Evolutionary conservation across 108 stramenopile genomes (phyloP).

Genomic region (Pelagomonas calceolata): DNA sequence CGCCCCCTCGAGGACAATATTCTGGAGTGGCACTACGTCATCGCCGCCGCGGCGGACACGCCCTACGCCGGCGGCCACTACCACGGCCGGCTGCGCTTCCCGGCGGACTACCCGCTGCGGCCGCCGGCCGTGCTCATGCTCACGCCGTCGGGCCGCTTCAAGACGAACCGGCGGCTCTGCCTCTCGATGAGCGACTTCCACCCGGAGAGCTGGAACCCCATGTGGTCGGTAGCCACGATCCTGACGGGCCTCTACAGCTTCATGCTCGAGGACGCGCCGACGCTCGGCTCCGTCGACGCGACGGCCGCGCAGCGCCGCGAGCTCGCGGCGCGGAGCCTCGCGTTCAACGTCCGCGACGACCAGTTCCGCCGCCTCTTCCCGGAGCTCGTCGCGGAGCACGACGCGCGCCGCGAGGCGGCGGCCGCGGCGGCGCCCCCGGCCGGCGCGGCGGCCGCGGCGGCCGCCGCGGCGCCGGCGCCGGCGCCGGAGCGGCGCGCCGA

Average conservation of each 20-base stretch:
- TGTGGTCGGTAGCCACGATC: conserved; percentile 48
- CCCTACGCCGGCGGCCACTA: conserved; percentile 50
- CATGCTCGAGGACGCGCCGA: conserved; percentile 37
- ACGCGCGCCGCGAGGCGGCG: no score
- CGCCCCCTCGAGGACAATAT: background rate
- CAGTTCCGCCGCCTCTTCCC: background rate
- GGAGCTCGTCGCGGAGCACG: background rate
- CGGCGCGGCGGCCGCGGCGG: no score
- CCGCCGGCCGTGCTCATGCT: conserved; percentile 44
- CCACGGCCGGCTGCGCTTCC: conserved; percentile 43
- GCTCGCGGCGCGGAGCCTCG: conserved; percentile 24
- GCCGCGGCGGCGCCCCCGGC: no score
- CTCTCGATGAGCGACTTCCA: conserved; percentile 46
- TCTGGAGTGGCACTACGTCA: background rate
- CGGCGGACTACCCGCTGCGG: conserved; percentile 36
- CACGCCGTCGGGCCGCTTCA: conserved; percentile 31
- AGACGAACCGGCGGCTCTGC: conserved; percentile 14
- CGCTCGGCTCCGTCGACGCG: conserved; percentile 32
- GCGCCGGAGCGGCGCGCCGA: no score
- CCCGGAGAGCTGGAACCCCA: conserved; percentile 51
- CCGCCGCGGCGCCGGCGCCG: no score
- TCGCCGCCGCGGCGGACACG: background rate
- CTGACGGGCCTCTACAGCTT: conserved; percentile 44
- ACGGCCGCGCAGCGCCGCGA: conserved; percentile 15
- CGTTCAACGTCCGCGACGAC: background rate